Percentiles rank a stretch among this genome's conserved stretches.
Conservation (phyloP, 2,329 filamentous ascomycete species). For the Alternaria ethzedia region DNA sequence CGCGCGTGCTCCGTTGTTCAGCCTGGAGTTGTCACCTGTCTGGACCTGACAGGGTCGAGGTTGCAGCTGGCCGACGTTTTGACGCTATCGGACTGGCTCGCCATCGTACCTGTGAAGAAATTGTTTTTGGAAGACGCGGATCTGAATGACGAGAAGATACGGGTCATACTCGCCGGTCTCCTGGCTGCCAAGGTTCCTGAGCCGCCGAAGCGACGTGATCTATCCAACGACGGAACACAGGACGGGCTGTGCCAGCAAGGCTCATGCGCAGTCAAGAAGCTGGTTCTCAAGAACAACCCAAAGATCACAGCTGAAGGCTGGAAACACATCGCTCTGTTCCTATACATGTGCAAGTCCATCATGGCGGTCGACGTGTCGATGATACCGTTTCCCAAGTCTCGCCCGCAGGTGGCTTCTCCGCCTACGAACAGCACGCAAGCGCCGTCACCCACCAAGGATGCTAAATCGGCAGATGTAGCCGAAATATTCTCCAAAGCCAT, state of each 20-base stretch:
- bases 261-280: constrained; percentile 80
- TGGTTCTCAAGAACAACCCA: constrained; percentile 86
- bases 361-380: constrained; percentile 87
- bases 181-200: constrained; percentile 76
- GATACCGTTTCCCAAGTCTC: constrained; percentile 66
- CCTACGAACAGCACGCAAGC: constrained; percentile 16
- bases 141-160: constrained; percentile 82
- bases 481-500: constrained; percentile 77
- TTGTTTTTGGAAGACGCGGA: constrained; percentile 87
- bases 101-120: constrained; percentile 88
- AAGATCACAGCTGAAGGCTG: constrained; percentile 87
- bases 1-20: constrained; percentile 68
- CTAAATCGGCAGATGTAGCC: constrained; percentile 60
- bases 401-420: constrained; percentile 21
- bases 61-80: constrained; percentile 83
- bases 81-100: constrained; percentile 91
- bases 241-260: constrained; percentile 25
- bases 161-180: constrained; percentile 85
- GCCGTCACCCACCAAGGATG: constrained; percentile 12
- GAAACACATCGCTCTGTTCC: constrained; percentile 87
- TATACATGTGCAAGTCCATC: constrained; percentile 87
- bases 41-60: constrained; percentile 85
- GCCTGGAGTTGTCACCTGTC: constrained; percentile 77
- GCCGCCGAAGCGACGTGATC: constrained; percentile 52
- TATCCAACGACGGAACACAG: constrained; percentile 19